A percentile compares a stretch with the other conserved stretches of the same genome.
These are phyloP conservation scores for Tilletia walkeri DNA, from an alignment of 1,284 basidiomycete genomes.

Conservation along the genomic window DNA sequence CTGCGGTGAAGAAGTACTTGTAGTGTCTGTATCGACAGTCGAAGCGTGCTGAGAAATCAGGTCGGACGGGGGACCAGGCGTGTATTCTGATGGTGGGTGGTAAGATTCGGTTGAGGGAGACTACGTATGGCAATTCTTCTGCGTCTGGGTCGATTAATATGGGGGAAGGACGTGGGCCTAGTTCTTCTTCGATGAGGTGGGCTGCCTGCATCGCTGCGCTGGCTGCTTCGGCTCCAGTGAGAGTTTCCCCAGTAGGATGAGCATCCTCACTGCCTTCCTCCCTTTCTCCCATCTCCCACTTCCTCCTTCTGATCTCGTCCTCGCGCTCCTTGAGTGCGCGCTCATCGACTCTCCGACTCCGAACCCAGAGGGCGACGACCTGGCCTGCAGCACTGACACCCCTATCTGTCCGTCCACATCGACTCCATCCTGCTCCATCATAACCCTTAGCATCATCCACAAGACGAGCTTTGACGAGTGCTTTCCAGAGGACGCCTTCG, in stretches of 20 bases:
- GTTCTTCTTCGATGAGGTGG: not conserved
- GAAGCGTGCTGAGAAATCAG: slow-evolving; percentile 81
- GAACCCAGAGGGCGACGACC: slow-evolving; percentile 79
- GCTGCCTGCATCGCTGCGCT: not conserved
- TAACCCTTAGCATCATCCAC: slow-evolving; percentile 44
- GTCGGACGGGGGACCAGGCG: slow-evolving; percentile 87
- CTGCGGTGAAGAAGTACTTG: slow-evolving; percentile 78
- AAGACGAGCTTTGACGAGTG: slow-evolving; percentile 56
- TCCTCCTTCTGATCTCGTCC: slow-evolving; percentile 14
- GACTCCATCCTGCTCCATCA: slow-evolving; percentile 74
- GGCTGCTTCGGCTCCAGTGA: not conserved
- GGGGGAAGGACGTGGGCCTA: not conserved
- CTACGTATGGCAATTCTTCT: slow-evolving; percentile 73
- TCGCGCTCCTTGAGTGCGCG: slow-evolving; percentile 24
- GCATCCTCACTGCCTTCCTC: slow-evolving; percentile 15
- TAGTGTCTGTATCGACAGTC: slow-evolving; percentile 86
- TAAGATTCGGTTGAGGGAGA: slow-evolving; percentile 82
- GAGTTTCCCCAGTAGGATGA: not conserved
- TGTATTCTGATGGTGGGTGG: slow-evolving; percentile 86
- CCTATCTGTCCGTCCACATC: slow-evolving; percentile 89
- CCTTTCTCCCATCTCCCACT: slow-evolving; percentile 12
- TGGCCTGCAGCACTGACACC: slow-evolving; percentile 94
- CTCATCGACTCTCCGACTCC: slow-evolving; percentile 46
- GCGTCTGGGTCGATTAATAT: slow-evolving; percentile 19
- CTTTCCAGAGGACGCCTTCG: slow-evolving; percentile 80